phyloP scores from a whole-genome alignment of 2,329 filamentous ascomycete genomes.

The Amylocarpus encephaloides region DNA sequence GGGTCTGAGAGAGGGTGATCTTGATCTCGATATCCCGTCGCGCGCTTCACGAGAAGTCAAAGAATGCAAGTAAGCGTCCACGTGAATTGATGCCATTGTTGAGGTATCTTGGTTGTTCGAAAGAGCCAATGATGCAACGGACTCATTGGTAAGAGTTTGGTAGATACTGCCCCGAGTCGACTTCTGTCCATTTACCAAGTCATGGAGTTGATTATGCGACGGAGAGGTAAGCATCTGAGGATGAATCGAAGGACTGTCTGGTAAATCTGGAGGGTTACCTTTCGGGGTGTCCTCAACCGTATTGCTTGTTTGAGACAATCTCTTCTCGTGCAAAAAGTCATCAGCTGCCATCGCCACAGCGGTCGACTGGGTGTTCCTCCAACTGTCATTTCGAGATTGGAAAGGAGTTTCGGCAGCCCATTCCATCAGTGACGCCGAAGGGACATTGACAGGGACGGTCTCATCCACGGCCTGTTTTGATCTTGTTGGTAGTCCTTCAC shows the following conservation, averaged over 20 bases:
- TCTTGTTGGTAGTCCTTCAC: constrained; percentile 12
- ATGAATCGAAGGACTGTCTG: constrained; percentile 59
- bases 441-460: constrained; percentile 24
- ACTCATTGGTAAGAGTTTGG: constrained; percentile 51
- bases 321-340: constrained; percentile 36
- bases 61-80: constrained; percentile 27
- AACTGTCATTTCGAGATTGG: constrained; percentile 37
- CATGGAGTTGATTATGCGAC: constrained; percentile 51
- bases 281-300: constrained; percentile 41
- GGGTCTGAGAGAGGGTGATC: constrained; percentile 24
- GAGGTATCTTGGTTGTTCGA: constrained; percentile 13
- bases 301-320: constrained; percentile 46
- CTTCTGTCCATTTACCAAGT: constrained; percentile 55
- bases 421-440: constrained; percentile 25
- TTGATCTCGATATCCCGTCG: constrained; percentile 21
- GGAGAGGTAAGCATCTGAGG: constrained; percentile 41
- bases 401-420: constrained; percentile 19
- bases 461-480: constrained; percentile 13
- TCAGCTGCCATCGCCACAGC: constrained; percentile 34
- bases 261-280: constrained; percentile 15
- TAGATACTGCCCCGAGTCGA: constrained; percentile 49
- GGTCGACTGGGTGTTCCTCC: constrained; percentile 49
- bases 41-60: constrained; percentile 22
- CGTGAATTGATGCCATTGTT: constrained; percentile 17
- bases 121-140: constrained; percentile 38